Conservation (phyloP, 2,329 filamentous ascomycete species). For the Biscogniauxia mediterranea region DNA sequence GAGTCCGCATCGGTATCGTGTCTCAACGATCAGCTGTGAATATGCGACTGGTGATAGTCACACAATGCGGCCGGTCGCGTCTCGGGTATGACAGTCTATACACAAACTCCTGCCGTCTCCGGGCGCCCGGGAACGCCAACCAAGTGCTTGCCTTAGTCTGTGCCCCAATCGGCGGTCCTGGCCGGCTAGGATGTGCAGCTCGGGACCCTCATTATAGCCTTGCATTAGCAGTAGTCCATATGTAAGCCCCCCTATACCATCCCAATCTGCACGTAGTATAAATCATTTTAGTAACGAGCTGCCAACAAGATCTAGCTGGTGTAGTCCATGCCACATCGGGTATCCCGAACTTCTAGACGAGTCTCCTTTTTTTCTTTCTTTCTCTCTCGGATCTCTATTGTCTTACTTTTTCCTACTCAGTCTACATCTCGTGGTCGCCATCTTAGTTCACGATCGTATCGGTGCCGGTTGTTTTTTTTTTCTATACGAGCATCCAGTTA, state of each 20-base stretch:
- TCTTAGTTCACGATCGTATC: background rate
- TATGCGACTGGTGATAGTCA: background rate
- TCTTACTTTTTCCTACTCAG: background rate
- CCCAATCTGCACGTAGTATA: background rate
- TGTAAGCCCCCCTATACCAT: background rate
- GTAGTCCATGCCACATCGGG: background rate
- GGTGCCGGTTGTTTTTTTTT: background rate
- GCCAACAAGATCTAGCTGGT: background rate
- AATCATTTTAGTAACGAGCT: background rate
- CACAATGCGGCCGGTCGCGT: background rate
- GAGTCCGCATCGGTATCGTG: background rate
- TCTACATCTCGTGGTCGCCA: background rate
- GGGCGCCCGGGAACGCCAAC: background rate
- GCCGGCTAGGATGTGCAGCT: background rate
- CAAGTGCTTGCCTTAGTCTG: background rate
- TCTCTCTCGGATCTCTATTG: background rate
- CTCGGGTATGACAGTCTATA: background rate
- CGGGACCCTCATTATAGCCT: background rate
- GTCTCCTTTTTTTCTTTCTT: background rate
- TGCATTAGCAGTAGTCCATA: background rate
- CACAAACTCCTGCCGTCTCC: background rate
- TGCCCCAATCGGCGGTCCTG: background rate
- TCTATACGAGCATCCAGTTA: background rate
- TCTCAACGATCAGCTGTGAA: background rate
- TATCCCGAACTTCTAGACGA: background rate